These are phyloP conservation scores for Rachicladosporium sp. DNA, from an alignment of 2,329 filamentous ascomycete genomes.

Conservation along the genomic window DNA sequence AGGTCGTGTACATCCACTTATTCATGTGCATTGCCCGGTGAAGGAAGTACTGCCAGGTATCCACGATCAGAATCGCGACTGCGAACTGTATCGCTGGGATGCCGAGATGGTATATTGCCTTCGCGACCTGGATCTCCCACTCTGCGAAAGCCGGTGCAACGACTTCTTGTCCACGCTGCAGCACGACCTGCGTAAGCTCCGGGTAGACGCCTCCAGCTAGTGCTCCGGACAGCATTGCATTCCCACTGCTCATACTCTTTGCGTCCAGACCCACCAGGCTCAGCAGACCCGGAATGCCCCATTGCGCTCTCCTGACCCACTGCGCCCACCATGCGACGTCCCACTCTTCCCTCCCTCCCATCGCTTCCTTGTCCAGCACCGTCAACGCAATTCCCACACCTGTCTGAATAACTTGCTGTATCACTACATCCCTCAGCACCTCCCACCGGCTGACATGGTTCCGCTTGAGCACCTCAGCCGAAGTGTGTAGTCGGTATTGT, in stretches of 20 bases:
- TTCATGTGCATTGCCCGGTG: slow-evolving; percentile 97
- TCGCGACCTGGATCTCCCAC: slow-evolving; percentile 70
- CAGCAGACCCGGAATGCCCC: slow-evolving; percentile 61
- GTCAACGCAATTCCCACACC: slow-evolving; percentile 55
- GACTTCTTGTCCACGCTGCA: slow-evolving; percentile 37
- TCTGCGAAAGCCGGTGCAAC: slow-evolving; percentile 60
- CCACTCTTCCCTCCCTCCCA: slow-evolving; percentile 66
- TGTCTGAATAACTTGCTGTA: slow-evolving; percentile 87
- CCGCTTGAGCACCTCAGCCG: slow-evolving; percentile 74
- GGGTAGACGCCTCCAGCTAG: slow-evolving; percentile 75
- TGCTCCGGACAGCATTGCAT: slow-evolving; percentile 62
- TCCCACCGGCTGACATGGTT: slow-evolving; percentile 79
- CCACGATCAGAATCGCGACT: slow-evolving; percentile 62
- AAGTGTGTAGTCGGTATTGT: slow-evolving; percentile 87
- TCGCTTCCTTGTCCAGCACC: slow-evolving; percentile 60
- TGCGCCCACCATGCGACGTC: slow-evolving; percentile 85
- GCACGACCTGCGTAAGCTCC: slow-evolving; percentile 45
- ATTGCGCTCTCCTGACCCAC: slow-evolving; percentile 65
- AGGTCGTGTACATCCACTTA: slow-evolving; percentile 86
- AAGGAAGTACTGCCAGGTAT: slow-evolving; percentile 97
- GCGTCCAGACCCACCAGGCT: slow-evolving; percentile 67
- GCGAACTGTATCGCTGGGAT: slow-evolving; percentile 69
- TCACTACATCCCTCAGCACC: slow-evolving; percentile 76
- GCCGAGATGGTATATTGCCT: slow-evolving; percentile 64
- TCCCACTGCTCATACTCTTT: slow-evolving; percentile 56